These are phyloP conservation scores for Eucalyptus erythrocorys DNA, from an alignment of 345 rosid species.

Conservation along the genomic window DNA sequence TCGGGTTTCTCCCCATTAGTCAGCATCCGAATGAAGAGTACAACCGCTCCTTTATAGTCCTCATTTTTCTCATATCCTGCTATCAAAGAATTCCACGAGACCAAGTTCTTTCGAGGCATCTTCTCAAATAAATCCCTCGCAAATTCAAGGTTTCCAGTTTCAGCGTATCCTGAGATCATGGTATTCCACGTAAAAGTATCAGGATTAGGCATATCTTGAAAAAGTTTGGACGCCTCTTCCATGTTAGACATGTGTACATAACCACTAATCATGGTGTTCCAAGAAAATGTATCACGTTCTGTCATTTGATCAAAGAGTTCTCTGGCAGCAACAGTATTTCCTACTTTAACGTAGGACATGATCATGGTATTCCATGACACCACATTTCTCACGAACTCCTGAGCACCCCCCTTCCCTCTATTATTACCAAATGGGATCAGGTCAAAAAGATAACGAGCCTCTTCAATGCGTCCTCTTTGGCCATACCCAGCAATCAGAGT, in stretches of 20 bases:
- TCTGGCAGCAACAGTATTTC: constrained; percentile 43
- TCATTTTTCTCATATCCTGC: constrained; percentile 51
- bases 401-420: neutral
- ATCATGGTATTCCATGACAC: constrained; percentile 87
- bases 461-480: constrained; percentile 37
- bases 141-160: constrained; percentile 21
- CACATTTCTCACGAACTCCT: constrained; percentile 22
- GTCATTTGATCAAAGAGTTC: constrained; percentile 48
- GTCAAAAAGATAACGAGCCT: constrained; percentile 51
- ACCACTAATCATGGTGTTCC: constrained; percentile 77
- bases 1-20: constrained; percentile 53
- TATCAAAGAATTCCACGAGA: constrained; percentile 71
- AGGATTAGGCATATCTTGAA: constrained; percentile 36
- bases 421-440: constrained; percentile 16
- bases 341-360: constrained; percentile 54
- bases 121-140: constrained; percentile 37
- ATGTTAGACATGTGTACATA: constrained; percentile 30
- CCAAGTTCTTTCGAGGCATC: constrained; percentile 38
- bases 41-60: constrained; percentile 36
- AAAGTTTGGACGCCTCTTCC: constrained; percentile 49
- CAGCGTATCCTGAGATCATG: constrained; percentile 53
- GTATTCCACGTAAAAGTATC: constrained; percentile 50
- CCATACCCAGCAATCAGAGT: constrained; percentile 76
- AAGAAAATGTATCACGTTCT: constrained; percentile 47
- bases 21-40: constrained; percentile 43